phyloP scores from a whole-genome alignment of 176 grass and related monocot genomes.

The Oryza rufipogon region DNA sequence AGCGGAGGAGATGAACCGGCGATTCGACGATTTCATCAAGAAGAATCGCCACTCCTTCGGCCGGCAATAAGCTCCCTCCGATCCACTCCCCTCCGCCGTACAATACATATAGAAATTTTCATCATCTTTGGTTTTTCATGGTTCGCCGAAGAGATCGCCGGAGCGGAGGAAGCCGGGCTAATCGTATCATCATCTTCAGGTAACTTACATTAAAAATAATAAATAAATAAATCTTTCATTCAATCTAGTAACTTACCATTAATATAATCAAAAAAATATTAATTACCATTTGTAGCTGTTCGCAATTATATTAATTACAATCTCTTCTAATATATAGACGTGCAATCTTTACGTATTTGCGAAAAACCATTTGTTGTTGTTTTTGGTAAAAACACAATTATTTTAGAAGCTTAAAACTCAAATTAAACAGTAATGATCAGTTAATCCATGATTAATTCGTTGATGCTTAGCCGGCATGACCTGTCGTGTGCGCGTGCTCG shows the following conservation, averaged over 20 bases:
- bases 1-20: constrained; percentile 68
- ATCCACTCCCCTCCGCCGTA: constrained; percentile 9
- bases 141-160: constrained; percentile 48
- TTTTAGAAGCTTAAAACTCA: not conserved
- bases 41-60: constrained; percentile 70
- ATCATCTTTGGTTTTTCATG: constrained; percentile 39
- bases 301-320: too few species aligned
- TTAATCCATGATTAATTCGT: not conserved
- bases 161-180: constrained; percentile 38
- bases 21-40: constrained; percentile 90
- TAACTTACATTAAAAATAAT: constrained; percentile 1
- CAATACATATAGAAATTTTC: not conserved
- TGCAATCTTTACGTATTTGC: too few species aligned
- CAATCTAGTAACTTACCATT: not conserved
- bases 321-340: too few species aligned
- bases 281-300: not conserved
- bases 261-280: not conserved
- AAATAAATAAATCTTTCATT: not conserved
- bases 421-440: not conserved
- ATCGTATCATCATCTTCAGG: constrained; percentile 30
- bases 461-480: constrained; percentile 29
- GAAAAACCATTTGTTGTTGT: too few species aligned
- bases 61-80: constrained; percentile 18
- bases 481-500: constrained; percentile 38
- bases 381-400: not conserved